These are phyloP conservation scores for Pyrenopolyporus hunteri DNA, from an alignment of 495 filamentous ascomycete genomes.

Conservation along the genomic window DNA sequence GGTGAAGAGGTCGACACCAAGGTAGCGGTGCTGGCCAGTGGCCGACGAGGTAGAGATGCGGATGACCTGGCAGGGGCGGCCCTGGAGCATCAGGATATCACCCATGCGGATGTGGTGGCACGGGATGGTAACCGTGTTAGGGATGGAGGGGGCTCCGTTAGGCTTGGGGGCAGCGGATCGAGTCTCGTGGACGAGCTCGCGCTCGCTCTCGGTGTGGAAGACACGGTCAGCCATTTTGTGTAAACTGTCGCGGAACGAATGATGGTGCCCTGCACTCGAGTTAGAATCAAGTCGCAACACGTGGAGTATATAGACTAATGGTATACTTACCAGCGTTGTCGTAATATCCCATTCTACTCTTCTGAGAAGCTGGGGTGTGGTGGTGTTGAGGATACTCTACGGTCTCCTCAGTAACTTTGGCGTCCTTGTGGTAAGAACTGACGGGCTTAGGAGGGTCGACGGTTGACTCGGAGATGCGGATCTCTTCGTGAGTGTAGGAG, in stretches of 20 bases:
- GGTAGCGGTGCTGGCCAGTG: conserved; percentile 99
- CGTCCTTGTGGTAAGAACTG: conserved; percentile 48
- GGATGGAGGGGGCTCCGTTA: conserved; percentile 50
- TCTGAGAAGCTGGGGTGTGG: conserved; percentile 41
- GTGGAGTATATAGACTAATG: no score
- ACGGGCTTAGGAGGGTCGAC: conserved; percentile 54
- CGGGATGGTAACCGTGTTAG: conserved; percentile 95
- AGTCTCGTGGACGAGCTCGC: conserved; percentile 58
- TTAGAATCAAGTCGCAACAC: no score
- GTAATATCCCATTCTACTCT: conserved; percentile 96
- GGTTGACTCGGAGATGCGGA: conserved; percentile 57
- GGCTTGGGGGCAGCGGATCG: conserved; percentile 35
- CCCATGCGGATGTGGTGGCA: conserved; percentile 99
- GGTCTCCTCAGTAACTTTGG: conserved; percentile 48
- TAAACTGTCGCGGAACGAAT: conserved; percentile 88
- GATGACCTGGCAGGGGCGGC: conserved; percentile 99
- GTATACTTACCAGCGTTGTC: conserved; percentile 76
- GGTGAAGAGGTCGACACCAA: conserved; percentile 97
- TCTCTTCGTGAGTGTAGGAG: conserved; percentile 25
- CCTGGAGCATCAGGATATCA: conserved; percentile 98
- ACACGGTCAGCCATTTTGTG: conserved; percentile 84
- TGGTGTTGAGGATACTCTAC: conserved; percentile 51
- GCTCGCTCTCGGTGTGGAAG: conserved; percentile 69
- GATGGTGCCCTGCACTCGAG: conserved; percentile 74
- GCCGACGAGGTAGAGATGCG: conserved; percentile 97